These are phyloP conservation scores for Taphrina communis DNA, from an alignment of 1,139 yeast species.

Conservation along the genomic window DNA sequence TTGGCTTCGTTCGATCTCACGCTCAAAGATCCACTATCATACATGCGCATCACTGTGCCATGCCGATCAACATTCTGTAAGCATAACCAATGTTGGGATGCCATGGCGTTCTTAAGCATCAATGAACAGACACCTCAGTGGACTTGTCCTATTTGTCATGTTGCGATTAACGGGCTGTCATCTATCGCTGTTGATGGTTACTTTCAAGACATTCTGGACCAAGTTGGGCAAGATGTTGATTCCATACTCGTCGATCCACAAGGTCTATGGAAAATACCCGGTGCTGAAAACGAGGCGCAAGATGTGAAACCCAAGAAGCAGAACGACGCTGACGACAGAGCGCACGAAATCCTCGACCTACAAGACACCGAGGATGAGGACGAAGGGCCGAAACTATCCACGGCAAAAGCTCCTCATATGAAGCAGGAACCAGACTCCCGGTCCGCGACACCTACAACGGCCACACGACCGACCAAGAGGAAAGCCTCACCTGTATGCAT, in stretches of 20 bases:
- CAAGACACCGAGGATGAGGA: constrained; percentile 23
- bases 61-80: constrained; percentile 53
- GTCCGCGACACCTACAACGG: background rate
- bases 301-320: constrained; percentile 42
- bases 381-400: background rate
- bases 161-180: constrained; percentile 48
- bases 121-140: constrained; percentile 57
- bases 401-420: background rate
- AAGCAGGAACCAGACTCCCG: constrained; percentile 4
- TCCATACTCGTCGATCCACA: constrained; percentile 52
- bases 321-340: background rate
- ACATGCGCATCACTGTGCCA: constrained; percentile 52
- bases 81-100: constrained; percentile 57
- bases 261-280: constrained; percentile 52
- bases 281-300: constrained; percentile 39
- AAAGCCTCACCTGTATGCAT: constrained; percentile 20
- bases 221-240: constrained; percentile 49
- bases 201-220: constrained; percentile 50
- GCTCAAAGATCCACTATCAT: constrained; percentile 54
- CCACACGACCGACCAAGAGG: constrained; percentile 4
- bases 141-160: constrained; percentile 56
- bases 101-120: constrained; percentile 52
- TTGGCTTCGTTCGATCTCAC: constrained; percentile 52
- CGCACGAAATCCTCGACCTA: constrained; percentile 9
- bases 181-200: constrained; percentile 53